Percentiles rank a stretch among this genome's conserved stretches.
phyloP scores from a whole-genome alignment of 768 basidiomycete species.

The Dentipellis sp. region DNA sequence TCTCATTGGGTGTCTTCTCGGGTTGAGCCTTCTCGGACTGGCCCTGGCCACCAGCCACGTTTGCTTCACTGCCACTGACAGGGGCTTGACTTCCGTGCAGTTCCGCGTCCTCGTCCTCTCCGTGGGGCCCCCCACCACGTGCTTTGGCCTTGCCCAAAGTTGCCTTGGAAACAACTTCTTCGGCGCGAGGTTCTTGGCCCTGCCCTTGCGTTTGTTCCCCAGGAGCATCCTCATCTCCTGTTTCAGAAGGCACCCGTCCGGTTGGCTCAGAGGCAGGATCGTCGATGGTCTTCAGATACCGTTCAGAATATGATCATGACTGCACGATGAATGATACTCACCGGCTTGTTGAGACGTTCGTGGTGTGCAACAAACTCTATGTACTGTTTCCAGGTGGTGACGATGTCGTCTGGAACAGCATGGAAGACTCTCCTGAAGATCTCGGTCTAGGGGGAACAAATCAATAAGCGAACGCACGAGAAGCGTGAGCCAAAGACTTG shows the following conservation, averaged over 20 bases:
- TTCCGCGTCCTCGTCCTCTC: neutral
- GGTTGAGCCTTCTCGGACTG: neutral
- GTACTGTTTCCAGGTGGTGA: constrained; percentile 94
- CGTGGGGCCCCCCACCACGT: neutral
- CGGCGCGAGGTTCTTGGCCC: constrained; percentile 11
- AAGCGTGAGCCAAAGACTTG: constrained; percentile 27
- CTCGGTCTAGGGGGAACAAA: constrained; percentile 59
- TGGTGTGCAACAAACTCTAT: constrained; percentile 76
- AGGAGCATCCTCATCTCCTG: constrained; percentile 29
- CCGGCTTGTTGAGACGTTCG: constrained; percentile 64
- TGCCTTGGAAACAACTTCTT: constrained; percentile 8
- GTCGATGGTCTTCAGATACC: constrained; percentile 32
- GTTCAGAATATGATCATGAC: neutral
- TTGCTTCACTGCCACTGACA: neutral
- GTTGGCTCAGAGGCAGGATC: constrained; percentile 33
- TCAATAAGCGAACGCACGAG: neutral
- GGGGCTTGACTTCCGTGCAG: neutral
- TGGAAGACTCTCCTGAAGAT: constrained; percentile 95
- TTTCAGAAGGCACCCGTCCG: constrained; percentile 51
- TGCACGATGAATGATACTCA: constrained; percentile 24
- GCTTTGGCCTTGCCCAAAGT: neutral
- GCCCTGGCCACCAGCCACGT: neutral
- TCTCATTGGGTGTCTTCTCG: constrained; percentile 22
- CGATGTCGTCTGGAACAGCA: constrained; percentile 83
- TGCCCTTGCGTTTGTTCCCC: constrained; percentile 16